Percentiles rank a stretch among this genome's conserved stretches.
Conservation (phyloP, 345 rosid genomes). For the Excoecaria cochinchinensis region DNA sequence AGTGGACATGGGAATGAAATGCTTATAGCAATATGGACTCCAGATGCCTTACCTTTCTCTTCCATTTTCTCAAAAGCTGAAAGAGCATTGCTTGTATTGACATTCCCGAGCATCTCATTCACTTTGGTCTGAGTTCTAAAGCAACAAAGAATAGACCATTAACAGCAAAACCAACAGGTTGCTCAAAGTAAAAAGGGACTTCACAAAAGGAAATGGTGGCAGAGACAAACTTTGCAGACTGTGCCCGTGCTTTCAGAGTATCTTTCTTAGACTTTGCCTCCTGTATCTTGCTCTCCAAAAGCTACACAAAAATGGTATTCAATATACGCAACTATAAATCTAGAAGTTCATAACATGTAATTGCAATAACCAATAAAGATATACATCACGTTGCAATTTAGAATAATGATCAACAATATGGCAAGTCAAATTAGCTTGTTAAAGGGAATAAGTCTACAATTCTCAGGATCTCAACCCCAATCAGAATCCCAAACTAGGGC, state of each 20-base stretch:
- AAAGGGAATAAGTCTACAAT: background rate
- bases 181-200: constrained; percentile 3
- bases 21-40: background rate
- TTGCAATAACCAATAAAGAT: constrained; percentile 4
- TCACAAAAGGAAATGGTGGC: constrained; percentile 18
- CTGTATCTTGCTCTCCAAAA: constrained; percentile 97
- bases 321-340: constrained; percentile 19
- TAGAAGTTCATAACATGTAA: constrained; percentile 19
- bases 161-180: constrained; percentile 6
- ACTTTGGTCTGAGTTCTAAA: constrained; percentile 75
- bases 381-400: background rate
- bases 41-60: constrained; percentile 60
- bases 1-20: background rate
- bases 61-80: constrained; percentile 84
- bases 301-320: constrained; percentile 44
- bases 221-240: constrained; percentile 67
- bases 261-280: constrained; percentile 98
- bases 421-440: background rate
- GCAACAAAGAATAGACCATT: constrained; percentile 11
- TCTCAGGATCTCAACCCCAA: background rate
- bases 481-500: background rate
- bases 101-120: constrained; percentile 75
- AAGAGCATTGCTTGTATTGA: constrained; percentile 73
- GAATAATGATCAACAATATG: background rate
- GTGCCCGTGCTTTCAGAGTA: constrained; percentile 90